Conservation (phyloP, 805 yeast species). For the Barnettozyma pratensis region DNA sequence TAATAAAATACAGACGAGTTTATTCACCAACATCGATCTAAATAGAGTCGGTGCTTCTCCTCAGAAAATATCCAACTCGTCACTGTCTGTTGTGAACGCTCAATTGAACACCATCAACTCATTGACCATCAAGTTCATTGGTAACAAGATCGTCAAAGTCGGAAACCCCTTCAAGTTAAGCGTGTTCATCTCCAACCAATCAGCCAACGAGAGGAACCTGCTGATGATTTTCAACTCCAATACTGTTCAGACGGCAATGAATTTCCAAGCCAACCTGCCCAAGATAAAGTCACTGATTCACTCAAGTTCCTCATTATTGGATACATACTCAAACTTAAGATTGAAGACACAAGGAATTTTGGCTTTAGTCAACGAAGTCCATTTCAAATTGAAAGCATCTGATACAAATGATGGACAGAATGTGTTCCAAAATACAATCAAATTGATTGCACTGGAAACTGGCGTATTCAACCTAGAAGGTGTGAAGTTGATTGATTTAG, state of each 20-base stretch:
- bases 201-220: constrained; percentile 44
- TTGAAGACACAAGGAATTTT: constrained; percentile 51
- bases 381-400: constrained; percentile 49
- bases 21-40: constrained; percentile 5
- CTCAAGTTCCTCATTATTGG: constrained; percentile 24
- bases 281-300: constrained; percentile 20
- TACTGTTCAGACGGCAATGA: constrained; percentile 9
- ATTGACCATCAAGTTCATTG: constrained; percentile 51
- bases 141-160: constrained; percentile 52
- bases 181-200: constrained; percentile 59
- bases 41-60: constrained; percentile 10
- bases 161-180: constrained; percentile 62
- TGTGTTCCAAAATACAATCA: constrained; percentile 59
- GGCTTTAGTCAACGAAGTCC: constrained; percentile 58
- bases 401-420: constrained; percentile 29
- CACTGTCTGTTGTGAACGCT: not conserved
- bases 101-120: not conserved
- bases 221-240: constrained; percentile 35
- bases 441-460: constrained; percentile 53
- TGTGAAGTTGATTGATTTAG: constrained; percentile 56
- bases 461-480: constrained; percentile 66
- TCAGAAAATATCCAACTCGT: not conserved
- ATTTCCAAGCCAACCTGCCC: constrained; percentile 19
- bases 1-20: constrained; percentile 16
- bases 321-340: constrained; percentile 33